Evolutionary conservation across 352 stramenopile species (phyloP), one percentile per base, ranked within the genome.

Genomic region (Peronospora tabacina): DNA sequence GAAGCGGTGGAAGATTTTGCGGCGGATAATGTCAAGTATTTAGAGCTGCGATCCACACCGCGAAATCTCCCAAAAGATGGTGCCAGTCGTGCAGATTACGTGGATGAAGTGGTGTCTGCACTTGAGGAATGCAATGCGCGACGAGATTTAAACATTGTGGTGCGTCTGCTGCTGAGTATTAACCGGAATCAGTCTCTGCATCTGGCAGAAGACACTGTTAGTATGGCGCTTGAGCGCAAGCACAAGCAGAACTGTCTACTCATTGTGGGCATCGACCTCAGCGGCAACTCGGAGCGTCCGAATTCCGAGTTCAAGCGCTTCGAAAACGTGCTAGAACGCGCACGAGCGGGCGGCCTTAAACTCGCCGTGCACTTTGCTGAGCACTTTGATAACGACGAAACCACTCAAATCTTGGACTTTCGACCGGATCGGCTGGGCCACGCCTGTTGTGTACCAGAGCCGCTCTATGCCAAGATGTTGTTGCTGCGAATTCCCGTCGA

Each of bases 341-440:
- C 87, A 28, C 68, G 86, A 48, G 44, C 65, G 2, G 64, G 70
- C 7, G 85, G 84, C 3, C 69, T 97, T 13, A 88, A 88, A 52
- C 59, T 97, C 17, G 85, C 90, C 9, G 64, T 97, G 39, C 93
- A 98, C 62, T 97, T 93, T 67, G 93, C 87, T 1, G 90, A 98
- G 64, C 73, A 97, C 35, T 85, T 82, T 48, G 77, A 90, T 55
- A 75, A 89, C 38, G 61, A 73, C 20, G 88, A 97, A 55, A 75
- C 82, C 9, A 51, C 63, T 19, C 64, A 64, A 5, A 93, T 98
- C 40, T 63, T 98, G 11, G 45, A 72, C 22, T 98, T 97, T 56
- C 49, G 57, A 11, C 93, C 93, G 3, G 87, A 97, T 62, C 85
- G 93, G 49, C 55, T 98, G 38, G 93, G 93, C 24, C 93, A 98